Base-by-base conservation (phyloP, 225 moss, liverwort and hornwort genomes). In the Polytrichum formosum region DNA sequence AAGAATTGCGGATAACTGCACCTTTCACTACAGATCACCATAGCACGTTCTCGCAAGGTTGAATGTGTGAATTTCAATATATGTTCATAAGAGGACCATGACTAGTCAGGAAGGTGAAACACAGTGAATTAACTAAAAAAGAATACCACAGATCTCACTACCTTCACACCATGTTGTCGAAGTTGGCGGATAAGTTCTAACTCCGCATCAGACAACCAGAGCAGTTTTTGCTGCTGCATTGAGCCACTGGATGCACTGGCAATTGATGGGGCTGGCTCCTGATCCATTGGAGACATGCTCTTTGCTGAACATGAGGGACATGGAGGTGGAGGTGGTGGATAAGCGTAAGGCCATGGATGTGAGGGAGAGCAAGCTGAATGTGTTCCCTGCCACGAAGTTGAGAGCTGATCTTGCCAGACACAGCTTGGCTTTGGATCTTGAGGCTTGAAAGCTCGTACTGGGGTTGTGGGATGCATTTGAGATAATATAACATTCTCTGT, bases 171-270 rank as follows among this genome's bases (percentile, higher is more conserved):
- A 60, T 67, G 58, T 61, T 68, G 67, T 53, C 75, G 56, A 18
- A 75, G 61, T 35, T 75, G 75, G 17, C 69, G 66, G 53, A 75
- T 75, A 10, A 75, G 68, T 22, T 75, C 75, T 17, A 56, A 61
- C 69, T 75, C 75, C 61, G 69, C 75, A 26, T 69, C 61, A 62
- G 75, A 75, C 1, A 75, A 69, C 75, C 75, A 75, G 16, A 75
- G 35, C 6, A 75, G 6, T 20, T 68, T 67, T 37, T 68, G 61
- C 71, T 63, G 62, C 53, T 63, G 71, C 62, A 61, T 71, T 16
- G 71, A 61, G 61, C 62, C 71, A 61, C 35, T 59, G 37, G 61
- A 61, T 21, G 35, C 61, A 17, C 61, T 71, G 25, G 71, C 62
- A 61, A 26, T 46, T 37, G 61, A 59, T 30, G 61, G 20, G 5